Evolutionary conservation across 176 grass and related monocot species (phyloP).

Genomic region (Eragrostis curvula): DNA sequence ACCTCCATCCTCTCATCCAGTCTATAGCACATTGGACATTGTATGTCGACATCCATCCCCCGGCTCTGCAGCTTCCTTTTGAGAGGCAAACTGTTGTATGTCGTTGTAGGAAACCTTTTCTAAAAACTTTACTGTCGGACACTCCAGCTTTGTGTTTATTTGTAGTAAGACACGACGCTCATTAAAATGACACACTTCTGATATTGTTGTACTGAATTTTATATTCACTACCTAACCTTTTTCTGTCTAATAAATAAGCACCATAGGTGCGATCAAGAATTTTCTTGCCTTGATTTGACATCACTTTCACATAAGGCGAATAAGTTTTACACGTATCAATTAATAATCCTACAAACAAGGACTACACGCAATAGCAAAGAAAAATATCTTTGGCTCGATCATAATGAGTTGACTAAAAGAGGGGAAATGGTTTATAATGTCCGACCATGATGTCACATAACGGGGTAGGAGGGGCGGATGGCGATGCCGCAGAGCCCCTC

Average conservation of each 20-base stretch:
- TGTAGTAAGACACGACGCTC: too few species aligned
- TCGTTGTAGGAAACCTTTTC: too few species aligned
- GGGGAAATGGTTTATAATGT: neutral
- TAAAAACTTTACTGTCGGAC: too few species aligned
- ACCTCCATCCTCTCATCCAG: too few species aligned
- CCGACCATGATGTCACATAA: slow-evolving; percentile 26
- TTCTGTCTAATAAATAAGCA: neutral
- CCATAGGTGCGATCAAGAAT: neutral
- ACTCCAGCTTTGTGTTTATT: too few species aligned
- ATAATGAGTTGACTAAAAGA: neutral
- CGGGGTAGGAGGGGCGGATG: slow-evolving; percentile 59
- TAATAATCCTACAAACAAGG: neutral
- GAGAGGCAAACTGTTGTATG: too few species aligned
- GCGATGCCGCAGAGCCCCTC: slow-evolving; percentile 81
- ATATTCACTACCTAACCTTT: neutral
- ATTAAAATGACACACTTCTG: too few species aligned
- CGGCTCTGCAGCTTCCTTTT: too few species aligned
- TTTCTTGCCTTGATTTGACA: neutral
- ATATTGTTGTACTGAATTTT: neutral
- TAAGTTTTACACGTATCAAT: neutral
- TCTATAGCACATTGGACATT: too few species aligned
- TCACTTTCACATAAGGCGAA: neutral
- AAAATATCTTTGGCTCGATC: neutral
- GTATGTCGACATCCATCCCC: too few species aligned
- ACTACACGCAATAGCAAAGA: slow-evolving; percentile 10